phyloP scores from a whole-genome alignment of 2,329 filamentous ascomycete species.

The Fonsecaea pugnacius region DNA sequence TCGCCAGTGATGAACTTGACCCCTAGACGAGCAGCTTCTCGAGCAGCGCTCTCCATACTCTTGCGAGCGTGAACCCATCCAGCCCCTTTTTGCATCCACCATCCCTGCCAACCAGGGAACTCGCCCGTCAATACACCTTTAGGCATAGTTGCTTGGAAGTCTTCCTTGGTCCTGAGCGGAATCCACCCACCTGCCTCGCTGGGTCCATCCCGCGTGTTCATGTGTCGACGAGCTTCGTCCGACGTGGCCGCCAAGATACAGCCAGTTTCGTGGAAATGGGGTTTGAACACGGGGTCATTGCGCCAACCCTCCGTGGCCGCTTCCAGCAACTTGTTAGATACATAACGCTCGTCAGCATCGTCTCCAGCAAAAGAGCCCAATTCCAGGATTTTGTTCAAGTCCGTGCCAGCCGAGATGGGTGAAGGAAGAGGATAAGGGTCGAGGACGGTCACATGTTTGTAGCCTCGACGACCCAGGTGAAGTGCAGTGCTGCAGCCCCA shows the following conservation, averaged over 20 bases:
- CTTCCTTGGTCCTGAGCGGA: constrained; percentile 48
- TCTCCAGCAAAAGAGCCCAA: constrained; percentile 24
- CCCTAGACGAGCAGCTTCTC: constrained; percentile 53
- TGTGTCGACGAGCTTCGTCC: constrained; percentile 45
- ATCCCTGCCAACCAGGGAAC: constrained; percentile 52
- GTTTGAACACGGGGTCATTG: constrained; percentile 50
- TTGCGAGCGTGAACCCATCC: constrained; percentile 61
- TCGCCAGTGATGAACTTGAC: constrained; percentile 53
- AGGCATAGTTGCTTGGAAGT: constrained; percentile 59
- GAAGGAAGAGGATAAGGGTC: constrained; percentile 56
- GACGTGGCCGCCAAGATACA: constrained; percentile 51
- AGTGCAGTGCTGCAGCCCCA: constrained; percentile 56
- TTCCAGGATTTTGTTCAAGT: constrained; percentile 54
- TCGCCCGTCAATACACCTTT: constrained; percentile 53
- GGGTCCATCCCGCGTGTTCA: constrained; percentile 45
- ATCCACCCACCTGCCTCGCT: constrained; percentile 41
- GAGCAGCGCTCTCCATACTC: constrained; percentile 52
- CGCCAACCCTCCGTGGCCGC: constrained; percentile 42
- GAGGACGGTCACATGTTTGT: constrained; percentile 54
- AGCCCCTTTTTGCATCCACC: constrained; percentile 49
- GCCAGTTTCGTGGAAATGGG: constrained; percentile 53
- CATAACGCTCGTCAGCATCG: constrained; percentile 15
- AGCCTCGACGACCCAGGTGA: constrained; percentile 47
- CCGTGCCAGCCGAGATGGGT: constrained; percentile 53
- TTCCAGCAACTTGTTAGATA: constrained; percentile 13